These are phyloP conservation scores for Rhizoclosmatium sp. DNA, from an alignment of 192 early-diverging fungal genomes.

Conservation along the genomic window DNA sequence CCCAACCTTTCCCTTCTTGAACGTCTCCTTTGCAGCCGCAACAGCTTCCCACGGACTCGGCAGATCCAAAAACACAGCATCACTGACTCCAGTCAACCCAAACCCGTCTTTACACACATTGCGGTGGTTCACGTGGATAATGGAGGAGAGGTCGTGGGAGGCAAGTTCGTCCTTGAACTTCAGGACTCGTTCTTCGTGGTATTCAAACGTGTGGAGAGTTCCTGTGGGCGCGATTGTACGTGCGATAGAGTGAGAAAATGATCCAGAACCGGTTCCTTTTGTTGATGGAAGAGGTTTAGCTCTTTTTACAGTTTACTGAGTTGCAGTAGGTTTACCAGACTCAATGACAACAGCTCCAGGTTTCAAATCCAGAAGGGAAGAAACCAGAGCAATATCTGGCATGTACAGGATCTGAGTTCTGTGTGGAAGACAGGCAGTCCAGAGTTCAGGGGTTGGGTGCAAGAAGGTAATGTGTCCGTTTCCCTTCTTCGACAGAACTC, in stretches of 20 bases:
- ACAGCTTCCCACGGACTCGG: constrained; percentile 97
- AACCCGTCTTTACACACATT: constrained; percentile 94
- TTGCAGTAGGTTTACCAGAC: constrained; percentile 57
- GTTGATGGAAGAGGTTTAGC: neutral
- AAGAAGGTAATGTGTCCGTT: constrained; percentile 70
- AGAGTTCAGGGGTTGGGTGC: constrained; percentile 93
- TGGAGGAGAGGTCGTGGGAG: constrained; percentile 72
- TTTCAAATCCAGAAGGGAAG: constrained; percentile 78
- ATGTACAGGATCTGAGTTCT: constrained; percentile 96
- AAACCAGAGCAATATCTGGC: constrained; percentile 94
- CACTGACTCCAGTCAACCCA: constrained; percentile 71
- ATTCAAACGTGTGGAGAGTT: constrained; percentile 94
- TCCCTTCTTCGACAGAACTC: constrained; percentile 50
- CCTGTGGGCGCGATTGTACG: constrained; percentile 87
- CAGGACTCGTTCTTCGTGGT: constrained; percentile 78
- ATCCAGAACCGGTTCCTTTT: constrained; percentile 90
- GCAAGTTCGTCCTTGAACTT: constrained; percentile 79
- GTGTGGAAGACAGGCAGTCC: constrained; percentile 92
- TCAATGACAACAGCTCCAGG: constrained; percentile 90
- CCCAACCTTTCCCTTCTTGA: constrained; percentile 81
- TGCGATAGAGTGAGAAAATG: constrained; percentile 94
- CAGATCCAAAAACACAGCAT: constrained; percentile 94
- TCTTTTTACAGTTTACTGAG: neutral
- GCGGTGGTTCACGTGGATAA: constrained; percentile 78
- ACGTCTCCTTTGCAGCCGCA: constrained; percentile 80